Evolutionary conservation across 108 stramenopile species (phyloP).

Genomic region (Parmales sp.): DNA sequence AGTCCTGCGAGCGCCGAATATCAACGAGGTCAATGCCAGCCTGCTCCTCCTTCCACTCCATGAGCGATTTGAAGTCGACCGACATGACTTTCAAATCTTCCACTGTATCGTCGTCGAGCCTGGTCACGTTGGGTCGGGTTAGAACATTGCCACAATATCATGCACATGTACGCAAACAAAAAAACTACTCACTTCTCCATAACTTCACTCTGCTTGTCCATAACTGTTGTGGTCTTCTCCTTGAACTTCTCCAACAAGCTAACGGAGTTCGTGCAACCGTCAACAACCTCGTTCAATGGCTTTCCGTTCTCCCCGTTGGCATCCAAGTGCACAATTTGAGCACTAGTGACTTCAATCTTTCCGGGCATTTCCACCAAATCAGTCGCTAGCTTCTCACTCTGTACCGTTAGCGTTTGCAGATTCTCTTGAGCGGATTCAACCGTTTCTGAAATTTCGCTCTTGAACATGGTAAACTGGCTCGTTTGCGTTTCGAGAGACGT

Average conservation of each 20-base stretch:
- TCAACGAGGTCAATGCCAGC: constrained; percentile 23
- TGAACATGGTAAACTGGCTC: background rate
- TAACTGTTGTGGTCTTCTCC: background rate
- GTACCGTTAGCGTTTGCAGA: background rate
- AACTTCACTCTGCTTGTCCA: background rate
- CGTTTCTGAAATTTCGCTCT: background rate
- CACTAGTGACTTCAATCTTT: background rate
- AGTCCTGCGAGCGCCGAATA: constrained; percentile 16
- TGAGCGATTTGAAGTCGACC: background rate
- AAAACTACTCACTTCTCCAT: too few relatives aligned
- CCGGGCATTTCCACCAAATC: background rate
- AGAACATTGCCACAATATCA: background rate
- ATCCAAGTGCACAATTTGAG: constrained; percentile 1
- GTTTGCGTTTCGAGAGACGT: background rate
- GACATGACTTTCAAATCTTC: background rate
- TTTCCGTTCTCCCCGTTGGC: background rate
- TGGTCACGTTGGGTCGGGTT: background rate
- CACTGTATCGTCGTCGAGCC: background rate
- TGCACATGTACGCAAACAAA: too few relatives aligned
- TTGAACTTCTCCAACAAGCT: background rate
- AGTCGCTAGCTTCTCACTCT: background rate
- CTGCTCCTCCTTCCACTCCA: constrained; percentile 16
- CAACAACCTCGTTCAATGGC: background rate
- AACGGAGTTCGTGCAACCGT: background rate
- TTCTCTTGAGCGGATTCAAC: background rate